phyloP scores from a whole-genome alignment of 1,284 basidiomycete species.

The Sanghuangporus baumii region DNA sequence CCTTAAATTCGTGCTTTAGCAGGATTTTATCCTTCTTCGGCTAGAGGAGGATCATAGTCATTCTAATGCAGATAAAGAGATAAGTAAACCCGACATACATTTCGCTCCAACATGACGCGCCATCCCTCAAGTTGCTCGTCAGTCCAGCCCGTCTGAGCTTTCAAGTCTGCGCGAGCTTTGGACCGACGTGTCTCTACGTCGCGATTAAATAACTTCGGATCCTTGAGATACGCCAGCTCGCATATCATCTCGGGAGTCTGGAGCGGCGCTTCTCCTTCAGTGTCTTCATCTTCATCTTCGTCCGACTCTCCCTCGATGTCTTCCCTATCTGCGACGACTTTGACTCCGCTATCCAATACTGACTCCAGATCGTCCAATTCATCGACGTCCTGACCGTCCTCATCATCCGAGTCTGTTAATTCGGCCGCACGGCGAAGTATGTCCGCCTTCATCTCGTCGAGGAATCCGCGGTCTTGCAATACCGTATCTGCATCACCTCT shows the following conservation, averaged over 20 bases:
- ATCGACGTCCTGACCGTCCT: constrained; percentile 43
- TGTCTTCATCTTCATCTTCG: constrained; percentile 32
- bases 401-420: constrained; percentile 52
- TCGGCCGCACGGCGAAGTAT: constrained; percentile 74
- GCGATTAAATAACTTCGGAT: constrained; percentile 71
- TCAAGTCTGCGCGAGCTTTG: constrained; percentile 59
- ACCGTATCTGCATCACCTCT: constrained; percentile 26
- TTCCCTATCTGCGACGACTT: constrained; percentile 57
- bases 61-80: not conserved
- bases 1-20: constrained; percentile 67
- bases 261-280: not conserved
- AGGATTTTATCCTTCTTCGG: constrained; percentile 71
- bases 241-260: constrained; percentile 49
- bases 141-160: constrained; percentile 60
- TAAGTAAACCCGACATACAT: constrained; percentile 44
- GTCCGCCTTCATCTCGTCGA: constrained; percentile 75
- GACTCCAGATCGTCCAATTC: constrained; percentile 46
- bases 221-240: constrained; percentile 70
- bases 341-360: constrained; percentile 21
- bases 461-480: constrained; percentile 47
- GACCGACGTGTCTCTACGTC: constrained; percentile 66
- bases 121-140: constrained; percentile 88
- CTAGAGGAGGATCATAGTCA: constrained; percentile 30
- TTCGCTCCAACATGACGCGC: constrained; percentile 79
- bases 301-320: constrained; percentile 53